Conservation (phyloP, 2,329 filamentous ascomycete genomes). For the Fusarium sp. region DNA sequence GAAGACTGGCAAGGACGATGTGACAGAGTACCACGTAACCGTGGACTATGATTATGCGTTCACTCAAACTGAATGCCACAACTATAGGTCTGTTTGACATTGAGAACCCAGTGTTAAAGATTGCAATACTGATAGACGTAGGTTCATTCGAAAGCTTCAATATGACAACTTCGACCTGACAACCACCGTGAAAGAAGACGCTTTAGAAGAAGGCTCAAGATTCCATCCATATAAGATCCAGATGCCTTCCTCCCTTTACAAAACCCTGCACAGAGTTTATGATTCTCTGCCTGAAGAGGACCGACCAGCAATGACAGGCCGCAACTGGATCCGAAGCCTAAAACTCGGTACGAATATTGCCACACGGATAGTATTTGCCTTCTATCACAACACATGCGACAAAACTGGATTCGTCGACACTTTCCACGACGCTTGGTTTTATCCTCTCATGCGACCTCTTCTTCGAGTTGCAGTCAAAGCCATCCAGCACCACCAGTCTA, state of each 20-base stretch:
- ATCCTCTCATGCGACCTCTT: conserved; percentile 26
- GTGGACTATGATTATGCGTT: conserved; percentile 55
- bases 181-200: conserved; percentile 52
- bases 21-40: conserved; percentile 35
- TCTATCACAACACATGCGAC: conserved; percentile 46
- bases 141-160: conserved; percentile 60
- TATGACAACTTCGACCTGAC: conserved; percentile 57
- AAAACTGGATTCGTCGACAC: conserved; percentile 42
- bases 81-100: conserved; percentile 60
- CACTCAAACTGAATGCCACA: conserved; percentile 62
- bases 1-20: conserved; percentile 17
- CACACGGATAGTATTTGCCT: conserved; percentile 40
- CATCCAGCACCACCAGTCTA: conserved; percentile 11
- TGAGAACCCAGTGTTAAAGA: fast-evolving
- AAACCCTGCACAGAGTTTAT: conserved; percentile 20
- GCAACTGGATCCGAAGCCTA: conserved; percentile 33
- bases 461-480: conserved; percentile 9
- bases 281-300: conserved; percentile 13
- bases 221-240: conserved; percentile 39
- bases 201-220: conserved; percentile 7
- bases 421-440: conserved; percentile 42
- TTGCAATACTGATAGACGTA: not conserved
- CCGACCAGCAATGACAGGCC: not conserved
- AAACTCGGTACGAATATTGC: conserved; percentile 42
- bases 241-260: conserved; percentile 34